Percentiles rank a stretch among this genome's conserved stretches.
Conservation (phyloP, 768 basidiomycete genomes). For the Mycena capillaripes region DNA sequence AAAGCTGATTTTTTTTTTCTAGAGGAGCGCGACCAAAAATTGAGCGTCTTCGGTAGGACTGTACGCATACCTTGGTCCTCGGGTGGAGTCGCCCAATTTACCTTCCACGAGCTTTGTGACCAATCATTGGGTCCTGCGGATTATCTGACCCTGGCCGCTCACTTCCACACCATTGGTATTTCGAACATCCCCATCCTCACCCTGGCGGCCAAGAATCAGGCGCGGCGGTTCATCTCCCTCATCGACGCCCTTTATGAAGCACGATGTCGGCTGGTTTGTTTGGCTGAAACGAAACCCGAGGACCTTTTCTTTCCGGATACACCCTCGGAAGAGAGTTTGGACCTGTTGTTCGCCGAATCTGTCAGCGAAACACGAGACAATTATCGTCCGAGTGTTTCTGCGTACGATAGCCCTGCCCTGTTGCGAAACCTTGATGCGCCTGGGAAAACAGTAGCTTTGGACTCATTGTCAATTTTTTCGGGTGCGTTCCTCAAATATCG, state of each 20-base stretch:
- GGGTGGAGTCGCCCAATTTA: conserved; percentile 57
- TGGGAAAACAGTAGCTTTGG: conserved; percentile 50
- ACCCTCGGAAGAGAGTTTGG: conserved; percentile 34
- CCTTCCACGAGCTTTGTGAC: conserved; percentile 65
- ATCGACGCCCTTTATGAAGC: conserved; percentile 72
- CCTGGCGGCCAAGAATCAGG: conserved; percentile 69
- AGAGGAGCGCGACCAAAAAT: conserved; percentile 39
- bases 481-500: conserved; percentile 41
- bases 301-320: conserved; percentile 71
- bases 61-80: conserved; percentile 60
- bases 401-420: conserved; percentile 60
- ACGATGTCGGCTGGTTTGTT: conserved; percentile 52
- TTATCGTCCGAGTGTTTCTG: conserved; percentile 68
- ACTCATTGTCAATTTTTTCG: conserved; percentile 67
- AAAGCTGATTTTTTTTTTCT: background rate
- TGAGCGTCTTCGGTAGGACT: conserved; percentile 65
- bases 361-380: conserved; percentile 60
- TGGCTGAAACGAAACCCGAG: conserved; percentile 56
- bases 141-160: conserved; percentile 67
- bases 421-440: conserved; percentile 43
- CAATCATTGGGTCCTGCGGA: conserved; percentile 69
- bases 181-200: conserved; percentile 64
- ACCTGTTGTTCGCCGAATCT: conserved; percentile 62
- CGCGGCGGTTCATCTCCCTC: conserved; percentile 70
- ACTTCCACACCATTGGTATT: conserved; percentile 64